These are phyloP conservation scores for Heracleum sosnowskyi DNA, from an alignment of 129 eudicot species.

Conservation along the genomic window DNA sequence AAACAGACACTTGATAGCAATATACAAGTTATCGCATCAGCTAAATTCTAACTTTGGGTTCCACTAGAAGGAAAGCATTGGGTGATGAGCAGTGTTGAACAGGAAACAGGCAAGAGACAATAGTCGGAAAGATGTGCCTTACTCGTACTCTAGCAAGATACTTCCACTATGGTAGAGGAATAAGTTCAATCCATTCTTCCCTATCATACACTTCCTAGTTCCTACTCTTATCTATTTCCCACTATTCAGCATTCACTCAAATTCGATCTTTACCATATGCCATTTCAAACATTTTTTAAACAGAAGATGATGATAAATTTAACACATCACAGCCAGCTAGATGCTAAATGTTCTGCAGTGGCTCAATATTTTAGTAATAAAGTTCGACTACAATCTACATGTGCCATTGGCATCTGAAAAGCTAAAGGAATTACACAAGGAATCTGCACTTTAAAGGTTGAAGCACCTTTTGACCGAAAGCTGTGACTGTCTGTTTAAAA, in stretches of 20 bases:
- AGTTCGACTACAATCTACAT: not conserved
- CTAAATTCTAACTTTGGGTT: not conserved
- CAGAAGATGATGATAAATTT: too few species aligned
- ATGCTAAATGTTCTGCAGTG: not conserved
- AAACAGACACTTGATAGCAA: not conserved
- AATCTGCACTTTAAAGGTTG: not conserved
- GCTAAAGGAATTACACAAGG: not conserved
- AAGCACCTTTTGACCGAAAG: not conserved
- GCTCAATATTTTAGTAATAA: not conserved
- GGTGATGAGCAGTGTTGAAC: not conserved
- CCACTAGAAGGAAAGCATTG: not conserved
- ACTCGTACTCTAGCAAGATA: too few species aligned
- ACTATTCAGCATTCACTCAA: not conserved
- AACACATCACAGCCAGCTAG: not conserved
- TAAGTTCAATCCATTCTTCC: not conserved
- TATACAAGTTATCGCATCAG: not conserved
- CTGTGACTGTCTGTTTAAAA: not conserved
- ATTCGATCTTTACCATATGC: too few species aligned
- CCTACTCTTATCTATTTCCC: not conserved
- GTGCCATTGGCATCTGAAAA: not conserved
- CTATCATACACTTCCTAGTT: not conserved
- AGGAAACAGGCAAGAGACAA: not conserved
- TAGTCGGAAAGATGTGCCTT: not conserved
- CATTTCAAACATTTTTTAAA: too few species aligned
- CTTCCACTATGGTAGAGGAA: not conserved